Conservation (phyloP, 306 rosid genomes). For the Quercus cerris region DNA sequence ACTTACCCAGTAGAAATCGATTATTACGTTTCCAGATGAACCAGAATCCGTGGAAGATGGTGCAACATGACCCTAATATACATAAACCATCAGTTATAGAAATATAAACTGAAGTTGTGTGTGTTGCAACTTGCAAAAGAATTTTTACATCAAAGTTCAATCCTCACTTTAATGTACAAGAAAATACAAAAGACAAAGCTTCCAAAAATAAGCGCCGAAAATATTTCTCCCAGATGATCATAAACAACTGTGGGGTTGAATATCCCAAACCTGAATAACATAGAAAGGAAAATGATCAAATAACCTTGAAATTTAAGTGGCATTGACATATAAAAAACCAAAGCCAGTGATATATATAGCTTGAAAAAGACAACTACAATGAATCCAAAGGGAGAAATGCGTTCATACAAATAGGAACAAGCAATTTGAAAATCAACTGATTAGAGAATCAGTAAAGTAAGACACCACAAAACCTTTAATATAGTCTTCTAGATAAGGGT, state of each 20-base stretch:
- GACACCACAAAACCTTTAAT: neutral
- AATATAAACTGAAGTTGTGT: constrained; percentile 5
- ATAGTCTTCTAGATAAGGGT: neutral
- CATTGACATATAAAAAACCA: neutral
- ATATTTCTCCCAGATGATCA: constrained; percentile 96
- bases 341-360: neutral
- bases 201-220: constrained; percentile 80
- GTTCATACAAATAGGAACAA: no score
- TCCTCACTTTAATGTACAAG: constrained; percentile 82
- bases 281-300: constrained; percentile 5
- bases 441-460: neutral
- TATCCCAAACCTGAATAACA: constrained; percentile 78
- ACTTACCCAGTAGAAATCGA: constrained; percentile 97
- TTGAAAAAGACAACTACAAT: neutral
- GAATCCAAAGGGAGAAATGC: neutral
- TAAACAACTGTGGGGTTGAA: constrained; percentile 84
- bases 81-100: constrained; percentile 23
- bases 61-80: constrained; percentile 73
- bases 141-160: neutral
- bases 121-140: neutral
- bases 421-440: no score
- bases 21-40: constrained; percentile 75
- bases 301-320: neutral
- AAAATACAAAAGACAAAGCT: constrained; percentile 85
- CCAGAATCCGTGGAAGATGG: constrained; percentile 96